These are phyloP conservation scores for Leptomonas seymouri DNA, from an alignment of 208 protist species.

Conservation along the genomic window DNA sequence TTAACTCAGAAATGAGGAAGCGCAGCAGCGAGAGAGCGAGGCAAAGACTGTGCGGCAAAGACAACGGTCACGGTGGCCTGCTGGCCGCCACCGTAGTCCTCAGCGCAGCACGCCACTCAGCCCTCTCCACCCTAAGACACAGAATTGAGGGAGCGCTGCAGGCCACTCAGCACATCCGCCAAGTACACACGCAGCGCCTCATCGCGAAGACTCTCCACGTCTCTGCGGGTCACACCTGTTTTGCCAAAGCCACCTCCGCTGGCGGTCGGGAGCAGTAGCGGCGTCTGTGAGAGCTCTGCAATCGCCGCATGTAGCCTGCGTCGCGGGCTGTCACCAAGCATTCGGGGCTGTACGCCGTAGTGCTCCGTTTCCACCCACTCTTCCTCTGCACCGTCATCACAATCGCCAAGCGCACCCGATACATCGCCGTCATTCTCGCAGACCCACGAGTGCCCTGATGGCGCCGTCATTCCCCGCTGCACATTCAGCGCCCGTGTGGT, in stretches of 20 bases:
- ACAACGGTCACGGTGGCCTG: too few relatives aligned
- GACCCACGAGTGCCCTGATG: conserved; percentile 7
- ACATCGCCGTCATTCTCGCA: conserved; percentile 1
- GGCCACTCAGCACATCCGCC: conserved; percentile 45
- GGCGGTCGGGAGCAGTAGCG: conserved; percentile 10
- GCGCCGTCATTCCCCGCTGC: conserved; percentile 34
- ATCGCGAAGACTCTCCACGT: conserved; percentile 31
- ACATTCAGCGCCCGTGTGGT: conserved; percentile 45
- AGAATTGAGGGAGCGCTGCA: conserved; percentile 56
- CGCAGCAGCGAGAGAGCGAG: background rate
- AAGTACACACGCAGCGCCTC: conserved; percentile 52
- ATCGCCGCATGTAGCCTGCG: conserved; percentile 20
- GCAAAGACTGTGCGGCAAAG: too few relatives aligned
- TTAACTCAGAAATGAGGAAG: background rate
- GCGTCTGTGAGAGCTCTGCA: conserved; percentile 14
- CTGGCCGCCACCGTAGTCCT: too few relatives aligned
- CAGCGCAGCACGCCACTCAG: too few relatives aligned
- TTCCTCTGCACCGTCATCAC: background rate
- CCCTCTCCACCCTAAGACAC: conserved; percentile 13
- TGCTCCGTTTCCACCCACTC: background rate
- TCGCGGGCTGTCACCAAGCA: conserved; percentile 28
- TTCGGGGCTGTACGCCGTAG: conserved; percentile 14
- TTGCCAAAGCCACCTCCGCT: background rate
- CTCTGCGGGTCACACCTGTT: background rate
- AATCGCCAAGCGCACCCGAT: background rate